These are phyloP conservation scores for Fallopia convolvulus DNA, from an alignment of 148 eudicot genomes.

Conservation along the genomic window DNA sequence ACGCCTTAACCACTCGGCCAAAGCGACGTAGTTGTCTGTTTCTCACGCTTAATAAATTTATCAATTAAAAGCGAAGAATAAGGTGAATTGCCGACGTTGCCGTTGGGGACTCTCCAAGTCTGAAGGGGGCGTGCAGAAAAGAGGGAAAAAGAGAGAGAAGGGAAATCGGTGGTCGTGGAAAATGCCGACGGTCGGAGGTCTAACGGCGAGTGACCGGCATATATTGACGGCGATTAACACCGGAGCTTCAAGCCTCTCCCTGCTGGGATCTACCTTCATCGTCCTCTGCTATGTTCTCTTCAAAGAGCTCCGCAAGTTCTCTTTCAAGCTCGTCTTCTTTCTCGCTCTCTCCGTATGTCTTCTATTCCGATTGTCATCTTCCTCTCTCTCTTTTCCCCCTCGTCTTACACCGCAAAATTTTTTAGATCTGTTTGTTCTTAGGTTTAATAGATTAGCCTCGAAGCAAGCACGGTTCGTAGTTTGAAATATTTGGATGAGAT, in stretches of 20 bases:
- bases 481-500: not conserved
- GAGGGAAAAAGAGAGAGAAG: not conserved
- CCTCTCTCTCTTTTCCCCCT: not conserved
- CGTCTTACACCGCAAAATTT: not conserved
- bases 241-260: conserved; percentile 71
- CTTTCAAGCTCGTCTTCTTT: conserved; percentile 95
- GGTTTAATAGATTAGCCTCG: not conserved
- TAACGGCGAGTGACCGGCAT: conserved; percentile 46
- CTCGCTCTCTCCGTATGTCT: conserved; percentile 79
- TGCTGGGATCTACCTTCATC: conserved; percentile 73
- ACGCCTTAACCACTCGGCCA: conserved; percentile 99
- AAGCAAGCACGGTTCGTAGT: not conserved
- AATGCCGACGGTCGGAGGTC: conserved; percentile 38
- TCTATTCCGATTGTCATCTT: not conserved
- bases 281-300: conserved; percentile 82
- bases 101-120: not conserved
- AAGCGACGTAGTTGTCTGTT: conserved; percentile 39
- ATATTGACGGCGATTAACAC: conserved; percentile 56
- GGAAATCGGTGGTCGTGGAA: not conserved
- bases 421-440: not conserved
- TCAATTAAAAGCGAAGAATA: accelerated
- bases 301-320: conserved; percentile 93
- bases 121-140: not conserved
- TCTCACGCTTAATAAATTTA: not conserved
- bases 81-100: not conserved